phyloP scores from a whole-genome alignment of 2,329 filamentous ascomycete species.

The Calonectria pseudoreteaudii region DNA sequence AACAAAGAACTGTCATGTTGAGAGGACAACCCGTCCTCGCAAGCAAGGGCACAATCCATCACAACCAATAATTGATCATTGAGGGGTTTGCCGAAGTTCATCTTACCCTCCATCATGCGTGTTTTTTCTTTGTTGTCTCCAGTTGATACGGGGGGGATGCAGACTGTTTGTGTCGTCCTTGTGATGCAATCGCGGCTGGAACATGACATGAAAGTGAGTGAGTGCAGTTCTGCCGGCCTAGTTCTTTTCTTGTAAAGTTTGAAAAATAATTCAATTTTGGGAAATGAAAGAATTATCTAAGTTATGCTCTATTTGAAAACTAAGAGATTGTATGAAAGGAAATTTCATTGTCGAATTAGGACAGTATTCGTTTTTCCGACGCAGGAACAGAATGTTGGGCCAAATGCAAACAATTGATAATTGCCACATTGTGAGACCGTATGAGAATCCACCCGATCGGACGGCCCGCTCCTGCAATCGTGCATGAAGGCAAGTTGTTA shows the following conservation, averaged over 20 bases:
- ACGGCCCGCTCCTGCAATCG: neutral
- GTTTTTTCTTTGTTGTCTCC: neutral
- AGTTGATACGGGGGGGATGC: neutral
- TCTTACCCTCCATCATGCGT: neutral
- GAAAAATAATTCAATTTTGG: neutral
- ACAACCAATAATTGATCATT: neutral
- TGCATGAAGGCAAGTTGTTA: neutral
- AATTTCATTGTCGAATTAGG: neutral
- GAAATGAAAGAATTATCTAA: neutral
- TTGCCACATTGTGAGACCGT: neutral
- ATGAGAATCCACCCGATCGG: neutral
- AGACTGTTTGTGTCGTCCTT: neutral
- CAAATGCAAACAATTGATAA: neutral
- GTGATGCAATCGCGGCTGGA: neutral
- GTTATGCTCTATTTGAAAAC: neutral
- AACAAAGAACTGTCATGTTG: constrained; percentile 3
- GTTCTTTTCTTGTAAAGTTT: neutral
- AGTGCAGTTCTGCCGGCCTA: neutral
- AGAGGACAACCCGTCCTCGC: neutral
- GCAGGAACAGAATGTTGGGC: neutral
- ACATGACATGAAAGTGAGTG: neutral
- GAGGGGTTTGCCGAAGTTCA: neutral
- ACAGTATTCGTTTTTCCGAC: neutral
- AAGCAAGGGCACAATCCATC: neutral
- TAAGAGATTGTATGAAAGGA: too few species aligned